Evolutionary conservation across 345 rosid genomes (phyloP).

Genomic region (Brassica nigra): DNA sequence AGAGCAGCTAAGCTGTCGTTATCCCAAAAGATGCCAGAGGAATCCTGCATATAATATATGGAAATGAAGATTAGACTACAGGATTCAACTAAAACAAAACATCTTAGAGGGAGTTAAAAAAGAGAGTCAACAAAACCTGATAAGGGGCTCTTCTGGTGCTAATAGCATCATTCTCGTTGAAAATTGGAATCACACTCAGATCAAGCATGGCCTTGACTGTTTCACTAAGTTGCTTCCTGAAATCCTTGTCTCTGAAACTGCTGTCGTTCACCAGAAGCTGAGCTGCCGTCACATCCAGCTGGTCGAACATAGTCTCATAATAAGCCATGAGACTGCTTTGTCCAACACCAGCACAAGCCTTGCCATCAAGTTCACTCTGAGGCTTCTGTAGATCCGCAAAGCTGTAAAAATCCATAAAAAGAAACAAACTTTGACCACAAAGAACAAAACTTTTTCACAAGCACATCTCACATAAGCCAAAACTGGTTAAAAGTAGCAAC

Average conservation of each 20-base stretch:
- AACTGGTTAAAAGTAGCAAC: not conserved
- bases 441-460: not conserved
- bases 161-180: conserved; percentile 97
- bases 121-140: conserved; percentile 54
- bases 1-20: conserved; percentile 98
- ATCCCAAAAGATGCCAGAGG: conserved; percentile 99
- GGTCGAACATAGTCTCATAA: conserved; percentile 83
- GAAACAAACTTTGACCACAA: conserved; percentile 19
- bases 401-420: conserved; percentile 47
- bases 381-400: conserved; percentile 98
- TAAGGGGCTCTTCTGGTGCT: conserved; percentile 99
- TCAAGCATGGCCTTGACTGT: conserved; percentile 68
- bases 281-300: conserved; percentile 95
- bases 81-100: not conserved
- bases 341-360: conserved; percentile 99
- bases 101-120: not conserved
- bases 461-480: conserved; percentile 8
- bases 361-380: conserved; percentile 86
- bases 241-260: conserved; percentile 77
- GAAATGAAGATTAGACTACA: conserved; percentile 8
- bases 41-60: conserved; percentile 62
- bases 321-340: conserved; percentile 96
- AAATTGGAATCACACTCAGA: conserved; percentile 80
- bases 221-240: conserved; percentile 83
- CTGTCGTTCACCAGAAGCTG: conserved; percentile 93